These are phyloP conservation scores for Pueraria montana DNA, from an alignment of 306 rosid genomes.

Conservation along the genomic window DNA sequence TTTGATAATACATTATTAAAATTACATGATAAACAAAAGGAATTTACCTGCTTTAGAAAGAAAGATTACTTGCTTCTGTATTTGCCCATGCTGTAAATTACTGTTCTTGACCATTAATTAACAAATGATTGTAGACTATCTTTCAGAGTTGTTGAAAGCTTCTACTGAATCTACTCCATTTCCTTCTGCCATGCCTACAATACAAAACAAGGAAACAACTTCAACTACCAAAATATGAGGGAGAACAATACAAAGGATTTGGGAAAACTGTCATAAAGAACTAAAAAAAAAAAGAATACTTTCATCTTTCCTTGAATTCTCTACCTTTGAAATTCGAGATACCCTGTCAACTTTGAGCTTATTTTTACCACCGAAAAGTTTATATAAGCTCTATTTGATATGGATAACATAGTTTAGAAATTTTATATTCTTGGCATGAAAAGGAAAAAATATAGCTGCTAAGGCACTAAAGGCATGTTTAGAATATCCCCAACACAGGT, in stretches of 20 bases:
- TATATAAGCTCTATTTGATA: no score
- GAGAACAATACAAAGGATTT: background rate
- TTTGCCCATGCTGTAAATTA: slow-evolving; percentile 81
- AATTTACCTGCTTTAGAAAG: slow-evolving; percentile 76
- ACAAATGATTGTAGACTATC: slow-evolving; percentile 79
- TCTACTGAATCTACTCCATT: slow-evolving; percentile 82
- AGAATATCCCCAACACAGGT: no score
- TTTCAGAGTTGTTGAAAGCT: slow-evolving; percentile 67
- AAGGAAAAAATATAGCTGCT: no score
- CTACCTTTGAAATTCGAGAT: slow-evolving; percentile 65
- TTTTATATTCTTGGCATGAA: no score
- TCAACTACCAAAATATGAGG: slow-evolving; percentile 39
- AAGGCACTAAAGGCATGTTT: no score
- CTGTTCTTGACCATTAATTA: slow-evolving; percentile 62
- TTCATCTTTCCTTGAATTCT: slow-evolving; percentile 74
- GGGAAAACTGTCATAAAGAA: slow-evolving; percentile 24
- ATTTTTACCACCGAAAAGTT: no score
- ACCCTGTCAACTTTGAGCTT: no score
- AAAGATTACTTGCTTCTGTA: slow-evolving; percentile 79
- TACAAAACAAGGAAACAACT: slow-evolving; percentile 38
- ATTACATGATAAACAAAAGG: slow-evolving; percentile 31
- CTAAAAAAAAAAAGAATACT: slow-evolving; percentile 49
- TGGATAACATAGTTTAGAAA: no score
- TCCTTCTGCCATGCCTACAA: slow-evolving; percentile 77
- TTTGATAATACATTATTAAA: slow-evolving; percentile 14